Evolutionary conservation across 352 stramenopile genomes (phyloP).

Genomic region (Albugo laibachii): DNA sequence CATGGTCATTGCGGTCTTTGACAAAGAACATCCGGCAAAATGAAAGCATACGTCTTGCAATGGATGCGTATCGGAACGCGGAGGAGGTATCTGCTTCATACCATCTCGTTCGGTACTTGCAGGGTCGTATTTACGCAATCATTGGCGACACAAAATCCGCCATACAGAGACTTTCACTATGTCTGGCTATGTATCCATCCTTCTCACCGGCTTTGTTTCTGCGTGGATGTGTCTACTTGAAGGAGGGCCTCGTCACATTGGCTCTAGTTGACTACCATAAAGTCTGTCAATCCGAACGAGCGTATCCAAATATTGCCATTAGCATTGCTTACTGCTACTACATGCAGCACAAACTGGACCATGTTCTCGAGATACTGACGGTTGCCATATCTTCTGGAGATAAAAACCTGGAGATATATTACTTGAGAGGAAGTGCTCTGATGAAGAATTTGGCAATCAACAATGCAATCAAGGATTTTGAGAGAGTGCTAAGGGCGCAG

Average conservation of each 20-base stretch:
- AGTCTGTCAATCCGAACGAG: constrained; percentile 18
- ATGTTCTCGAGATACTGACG: constrained; percentile 24
- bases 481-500: constrained; percentile 7
- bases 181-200: constrained; percentile 14
- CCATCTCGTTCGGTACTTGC: constrained; percentile 19
- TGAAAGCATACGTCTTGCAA: too few relatives aligned
- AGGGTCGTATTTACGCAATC: constrained; percentile 21
- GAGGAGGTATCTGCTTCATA: too few relatives aligned
- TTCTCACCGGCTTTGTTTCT: constrained; percentile 34
- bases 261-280: constrained; percentile 31
- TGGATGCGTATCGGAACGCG: too few relatives aligned
- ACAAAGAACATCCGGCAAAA: not conserved
- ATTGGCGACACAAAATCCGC: constrained; percentile 13
- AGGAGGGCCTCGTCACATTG: constrained; percentile 24
- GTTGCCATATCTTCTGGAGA: constrained; percentile 14
- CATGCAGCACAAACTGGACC: constrained; percentile 13
- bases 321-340: constrained; percentile 38
- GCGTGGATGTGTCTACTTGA: constrained; percentile 25
- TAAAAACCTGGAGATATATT: constrained; percentile 12
- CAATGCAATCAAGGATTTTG: constrained; percentile 22
- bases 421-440: constrained; percentile 25
- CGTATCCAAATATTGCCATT: constrained; percentile 24
- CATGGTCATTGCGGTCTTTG: constrained; percentile 9
- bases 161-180: constrained; percentile 13
- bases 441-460: constrained; percentile 26